These are phyloP conservation scores for Flaveria bidentis DNA, from an alignment of 129 eudicot genomes.

Conservation along the genomic window DNA sequence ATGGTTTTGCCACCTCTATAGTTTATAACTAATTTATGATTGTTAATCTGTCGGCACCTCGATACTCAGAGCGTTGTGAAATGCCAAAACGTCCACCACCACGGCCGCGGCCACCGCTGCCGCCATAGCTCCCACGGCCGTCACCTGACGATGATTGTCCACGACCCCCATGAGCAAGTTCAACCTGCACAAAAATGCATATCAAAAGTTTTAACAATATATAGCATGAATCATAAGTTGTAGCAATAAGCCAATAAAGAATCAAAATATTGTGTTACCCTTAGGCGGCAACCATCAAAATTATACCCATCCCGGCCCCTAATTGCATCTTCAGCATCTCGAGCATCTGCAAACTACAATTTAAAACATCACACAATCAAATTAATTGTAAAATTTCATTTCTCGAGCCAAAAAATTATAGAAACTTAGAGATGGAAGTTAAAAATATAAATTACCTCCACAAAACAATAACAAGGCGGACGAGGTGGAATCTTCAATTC, in stretches of 20 bases:
- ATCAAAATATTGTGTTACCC: slow-evolving; percentile 51
- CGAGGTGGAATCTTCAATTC: slow-evolving; percentile 98
- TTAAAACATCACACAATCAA: slow-evolving; percentile 13
- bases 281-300: slow-evolving; percentile 93
- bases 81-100: slow-evolving; percentile 70
- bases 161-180: slow-evolving; percentile 96
- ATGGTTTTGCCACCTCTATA: not conserved
- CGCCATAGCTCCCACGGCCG: slow-evolving; percentile 68
- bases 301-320: slow-evolving; percentile 99
- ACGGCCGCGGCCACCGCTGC: slow-evolving; percentile 28
- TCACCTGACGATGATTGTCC: slow-evolving; percentile 74
- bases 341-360: slow-evolving; percentile 77
- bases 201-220: not conserved
- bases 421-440: not conserved
- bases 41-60: slow-evolving; percentile 53
- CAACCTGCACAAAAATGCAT: slow-evolving; percentile 55
- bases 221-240: not conserved
- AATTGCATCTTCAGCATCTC: slow-evolving; percentile 98
- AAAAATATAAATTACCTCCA: slow-evolving; percentile 58
- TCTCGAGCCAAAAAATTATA: not conserved
- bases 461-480: slow-evolving; percentile 96
- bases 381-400: not conserved
- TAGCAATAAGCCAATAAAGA: not conserved
- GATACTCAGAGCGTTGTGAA: slow-evolving; percentile 87
- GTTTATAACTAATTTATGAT: not conserved